These are phyloP conservation scores for Aureobasidium vineae DNA, from an alignment of 2,329 filamentous ascomycete species.

Conservation along the genomic window DNA sequence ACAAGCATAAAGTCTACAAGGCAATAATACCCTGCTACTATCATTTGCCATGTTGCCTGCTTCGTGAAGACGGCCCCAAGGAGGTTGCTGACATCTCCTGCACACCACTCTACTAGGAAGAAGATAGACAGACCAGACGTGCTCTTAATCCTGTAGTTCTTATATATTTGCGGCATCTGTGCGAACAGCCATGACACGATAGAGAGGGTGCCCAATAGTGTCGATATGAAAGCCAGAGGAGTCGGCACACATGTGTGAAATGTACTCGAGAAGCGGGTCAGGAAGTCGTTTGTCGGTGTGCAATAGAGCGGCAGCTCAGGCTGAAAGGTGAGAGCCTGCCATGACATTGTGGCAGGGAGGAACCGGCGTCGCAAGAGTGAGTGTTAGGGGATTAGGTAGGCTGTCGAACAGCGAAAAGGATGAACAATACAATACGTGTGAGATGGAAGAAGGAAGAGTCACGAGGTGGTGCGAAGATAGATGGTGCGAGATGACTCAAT, in stretches of 20 bases:
- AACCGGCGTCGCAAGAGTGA: not conserved
- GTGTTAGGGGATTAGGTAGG: not conserved
- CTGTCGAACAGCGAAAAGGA: not conserved
- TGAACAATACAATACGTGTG: not conserved
- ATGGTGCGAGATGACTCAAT: constrained; percentile 9
- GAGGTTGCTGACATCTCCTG: constrained; percentile 63
- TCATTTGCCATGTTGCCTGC: constrained; percentile 65
- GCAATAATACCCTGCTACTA: constrained; percentile 65
- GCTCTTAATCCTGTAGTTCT: constrained; percentile 63
- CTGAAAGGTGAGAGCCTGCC: constrained; percentile 33
- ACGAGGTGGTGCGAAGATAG: not conserved
- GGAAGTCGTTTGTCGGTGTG: constrained; percentile 58
- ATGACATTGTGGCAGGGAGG: constrained; percentile 33
- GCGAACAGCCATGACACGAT: constrained; percentile 69
- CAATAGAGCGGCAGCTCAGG: constrained; percentile 57
- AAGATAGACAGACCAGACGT: constrained; percentile 64
- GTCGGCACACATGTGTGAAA: constrained; percentile 64
- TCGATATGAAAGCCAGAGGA: constrained; percentile 61
- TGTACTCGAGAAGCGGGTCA: constrained; percentile 56
- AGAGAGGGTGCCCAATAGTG: constrained; percentile 58
- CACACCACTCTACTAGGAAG: constrained; percentile 64
- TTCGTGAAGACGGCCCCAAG: constrained; percentile 62
- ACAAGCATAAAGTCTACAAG: constrained; percentile 63
- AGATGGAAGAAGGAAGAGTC: not conserved
- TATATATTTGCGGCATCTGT: constrained; percentile 67